Base-by-base conservation (phyloP, 352 stramenopile species). In the Thraustochytrium striatum region DNA sequence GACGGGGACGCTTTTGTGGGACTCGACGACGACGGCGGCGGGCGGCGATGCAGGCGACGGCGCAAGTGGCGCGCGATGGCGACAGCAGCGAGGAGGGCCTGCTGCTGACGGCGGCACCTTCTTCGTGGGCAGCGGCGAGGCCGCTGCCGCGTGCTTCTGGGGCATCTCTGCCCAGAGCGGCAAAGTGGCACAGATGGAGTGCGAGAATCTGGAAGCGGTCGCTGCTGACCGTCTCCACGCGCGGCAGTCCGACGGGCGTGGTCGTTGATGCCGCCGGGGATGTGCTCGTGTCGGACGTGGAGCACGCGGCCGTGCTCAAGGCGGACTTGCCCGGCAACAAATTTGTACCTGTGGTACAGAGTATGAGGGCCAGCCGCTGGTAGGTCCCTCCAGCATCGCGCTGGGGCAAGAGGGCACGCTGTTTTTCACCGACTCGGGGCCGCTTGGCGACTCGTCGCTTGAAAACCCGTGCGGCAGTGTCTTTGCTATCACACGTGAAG, bases 361-460 rank as follows among this genome's bases (percentile, higher is more conserved):
- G 9, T 94, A 94, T 82, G 90, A 94, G 61, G 90, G 92, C 44
- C 86, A 89, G 36, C 68, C 86, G 1, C 91, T 94, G 65, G 86
- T 85, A 19, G 82, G 59, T 9, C 55, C 78, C 28, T 59, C 44
- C 2, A 65, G 47, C 32, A 5, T 58, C 5, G 52, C 65, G 30
- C 39, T 62, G 25, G 65, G 52, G 13, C 28, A 16, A 3, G 85
- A 91, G 50, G 87, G 85, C 58, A 85, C 87, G 11, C 84, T 94
- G 57, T 93, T 90, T 82, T 94, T 94, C 79, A 91, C 90, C 0
- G 89, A 94, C 82, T 92, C 88, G 61, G 90, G 90, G 0, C 89
- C 89, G 9, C 57, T 94, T 41, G 90, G 90, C 25, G 90, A 94
- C 81, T 92, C 89, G 59, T 93, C 89, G 52, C 84, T 94, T n/a